Percentiles rank a stretch among this genome's conserved stretches.
These are phyloP conservation scores for Pseudozyma tsukubaensis DNA, from an alignment of 1,284 basidiomycete species.

Conservation along the genomic window DNA sequence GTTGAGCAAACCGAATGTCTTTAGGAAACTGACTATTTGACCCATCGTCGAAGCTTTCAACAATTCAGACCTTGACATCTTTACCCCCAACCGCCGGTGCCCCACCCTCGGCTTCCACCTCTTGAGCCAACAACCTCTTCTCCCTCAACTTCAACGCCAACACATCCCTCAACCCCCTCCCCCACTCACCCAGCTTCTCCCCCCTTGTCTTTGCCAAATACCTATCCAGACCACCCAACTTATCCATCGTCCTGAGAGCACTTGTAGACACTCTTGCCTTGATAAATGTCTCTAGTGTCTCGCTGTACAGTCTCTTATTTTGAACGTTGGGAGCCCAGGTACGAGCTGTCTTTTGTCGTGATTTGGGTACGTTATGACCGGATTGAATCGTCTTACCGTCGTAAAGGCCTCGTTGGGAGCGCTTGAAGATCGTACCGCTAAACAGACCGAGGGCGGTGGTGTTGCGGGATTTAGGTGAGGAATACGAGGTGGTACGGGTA, in stretches of 20 bases:
- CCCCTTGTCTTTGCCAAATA: slow-evolving; percentile 60
- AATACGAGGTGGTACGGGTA: slow-evolving; percentile 58
- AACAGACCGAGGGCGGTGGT: slow-evolving; percentile 36
- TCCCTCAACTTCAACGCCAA: slow-evolving; percentile 39
- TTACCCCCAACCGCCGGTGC: neutral
- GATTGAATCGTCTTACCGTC: slow-evolving; percentile 62
- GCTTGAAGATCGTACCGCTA: slow-evolving; percentile 61
- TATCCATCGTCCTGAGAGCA: slow-evolving; percentile 61
- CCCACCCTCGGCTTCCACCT: neutral
- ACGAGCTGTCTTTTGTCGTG: slow-evolving; percentile 63
- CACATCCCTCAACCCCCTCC: slow-evolving; percentile 51
- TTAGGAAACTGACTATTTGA: no score
- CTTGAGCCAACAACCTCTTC: slow-evolving; percentile 17
- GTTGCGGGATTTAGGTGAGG: slow-evolving; percentile 62
- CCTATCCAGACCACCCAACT: slow-evolving; percentile 63
- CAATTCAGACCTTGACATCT: neutral
- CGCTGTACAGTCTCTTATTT: slow-evolving; percentile 48
- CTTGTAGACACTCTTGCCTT: slow-evolving; percentile 41
- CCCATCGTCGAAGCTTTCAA: neutral
- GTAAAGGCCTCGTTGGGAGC: slow-evolving; percentile 65
- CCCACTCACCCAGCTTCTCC: slow-evolving; percentile 59
- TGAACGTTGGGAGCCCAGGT: slow-evolving; percentile 66
- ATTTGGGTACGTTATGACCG: slow-evolving; percentile 66
- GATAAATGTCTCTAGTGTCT: slow-evolving; percentile 48
- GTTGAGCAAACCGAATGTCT: no score